Percentiles rank a stretch among this genome's conserved stretches.
These are phyloP conservation scores for Omphalotus guepiniiformis DNA, from an alignment of 768 basidiomycete genomes.

Conservation along the genomic window DNA sequence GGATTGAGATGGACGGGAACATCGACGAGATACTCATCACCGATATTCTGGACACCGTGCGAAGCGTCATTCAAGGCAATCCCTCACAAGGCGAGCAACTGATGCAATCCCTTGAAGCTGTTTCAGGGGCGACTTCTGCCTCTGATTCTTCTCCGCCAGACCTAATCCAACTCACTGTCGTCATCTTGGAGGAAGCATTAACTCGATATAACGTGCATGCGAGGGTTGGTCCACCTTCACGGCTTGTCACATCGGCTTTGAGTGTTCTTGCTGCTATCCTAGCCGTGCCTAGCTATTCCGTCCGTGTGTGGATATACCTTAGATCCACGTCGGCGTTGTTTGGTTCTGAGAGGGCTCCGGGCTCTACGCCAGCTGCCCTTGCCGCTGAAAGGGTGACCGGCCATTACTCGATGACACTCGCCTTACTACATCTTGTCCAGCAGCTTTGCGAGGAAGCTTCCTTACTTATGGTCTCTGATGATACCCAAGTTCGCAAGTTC, in stretches of 20 bases:
- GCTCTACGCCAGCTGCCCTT: slow-evolving; percentile 62
- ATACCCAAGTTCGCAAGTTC: slow-evolving; percentile 58
- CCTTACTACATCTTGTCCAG: slow-evolving; percentile 72
- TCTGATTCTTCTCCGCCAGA: slow-evolving; percentile 36
- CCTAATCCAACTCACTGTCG: slow-evolving; percentile 74
- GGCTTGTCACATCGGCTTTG: slow-evolving; percentile 76
- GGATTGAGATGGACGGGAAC: slow-evolving; percentile 60
- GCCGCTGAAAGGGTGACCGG: slow-evolving; percentile 67
- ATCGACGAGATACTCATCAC: slow-evolving; percentile 66
- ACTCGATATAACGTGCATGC: slow-evolving; percentile 42
- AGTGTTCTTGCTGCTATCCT: slow-evolving; percentile 77
- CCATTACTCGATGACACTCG: slow-evolving; percentile 77
- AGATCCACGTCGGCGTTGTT: slow-evolving; percentile 77
- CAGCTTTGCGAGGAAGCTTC: slow-evolving; percentile 74
- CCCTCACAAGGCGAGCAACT: slow-evolving; percentile 59
- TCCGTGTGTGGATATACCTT: slow-evolving; percentile 84
- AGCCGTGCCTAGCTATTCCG: slow-evolving; percentile 69
- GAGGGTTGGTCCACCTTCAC: slow-evolving; percentile 43
- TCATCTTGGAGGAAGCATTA: slow-evolving; percentile 77
- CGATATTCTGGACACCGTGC: slow-evolving; percentile 74
- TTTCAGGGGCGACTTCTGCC: background rate
- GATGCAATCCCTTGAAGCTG: slow-evolving; percentile 59
- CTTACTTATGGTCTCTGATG: slow-evolving; percentile 51
- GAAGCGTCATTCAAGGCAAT: slow-evolving; percentile 71
- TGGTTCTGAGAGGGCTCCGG: slow-evolving; percentile 52